Evolutionary conservation across 306 rosid species (phyloP), one percentile per base, ranked within the genome.

Genomic region (Crotalaria pallida): DNA sequence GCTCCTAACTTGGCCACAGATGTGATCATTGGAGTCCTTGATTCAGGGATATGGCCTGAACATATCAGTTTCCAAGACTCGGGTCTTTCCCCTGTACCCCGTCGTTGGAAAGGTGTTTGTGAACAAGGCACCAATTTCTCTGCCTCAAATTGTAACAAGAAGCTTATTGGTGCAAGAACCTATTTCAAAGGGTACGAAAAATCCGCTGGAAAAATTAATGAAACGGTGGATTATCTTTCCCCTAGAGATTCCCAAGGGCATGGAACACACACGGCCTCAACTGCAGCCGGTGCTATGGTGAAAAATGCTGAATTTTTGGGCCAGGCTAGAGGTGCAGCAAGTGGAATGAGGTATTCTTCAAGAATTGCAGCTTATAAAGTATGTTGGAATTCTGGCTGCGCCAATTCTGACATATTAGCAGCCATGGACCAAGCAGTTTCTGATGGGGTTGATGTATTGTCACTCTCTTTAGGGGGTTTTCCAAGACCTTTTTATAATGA

Each of bases 221-320:
- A 49, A 57, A 82, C 89, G 1, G 31, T 6, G 11, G 83, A 77
- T 17, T 89, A 68, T 71, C 75, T 78, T 31, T 89, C 93, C 0
- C 52, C 96, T 1, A 79, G 93, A 41, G 96, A 89, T 51, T 78
- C 83, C 0, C 63, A 78, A 45, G 96, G 93, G 1, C 96, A 89
- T 23, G 93, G 96, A 38, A 89, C 96, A 9, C 93, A 87, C 81
- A 89, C 96, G n/a, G 86, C 93, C 11, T 89, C 93, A 3, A 89
- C 89, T 8, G 88, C 88, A 29, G 91, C 88, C 0, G 96, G 96
- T 19, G 50, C 77, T 63, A 0, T 69, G 44, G 89, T 84, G 43
- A 22, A 43, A 36, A 63, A 77, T 6, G 89, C 93, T 2, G 80
- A 65, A 73, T 19, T 85, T 7, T 80, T 78, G n/a, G 85, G 83